Percentiles rank a stretch among this genome's conserved stretches.
phyloP scores from a whole-genome alignment of 352 stramenopile genomes.

The Phytophthora chlamydospora region DNA sequence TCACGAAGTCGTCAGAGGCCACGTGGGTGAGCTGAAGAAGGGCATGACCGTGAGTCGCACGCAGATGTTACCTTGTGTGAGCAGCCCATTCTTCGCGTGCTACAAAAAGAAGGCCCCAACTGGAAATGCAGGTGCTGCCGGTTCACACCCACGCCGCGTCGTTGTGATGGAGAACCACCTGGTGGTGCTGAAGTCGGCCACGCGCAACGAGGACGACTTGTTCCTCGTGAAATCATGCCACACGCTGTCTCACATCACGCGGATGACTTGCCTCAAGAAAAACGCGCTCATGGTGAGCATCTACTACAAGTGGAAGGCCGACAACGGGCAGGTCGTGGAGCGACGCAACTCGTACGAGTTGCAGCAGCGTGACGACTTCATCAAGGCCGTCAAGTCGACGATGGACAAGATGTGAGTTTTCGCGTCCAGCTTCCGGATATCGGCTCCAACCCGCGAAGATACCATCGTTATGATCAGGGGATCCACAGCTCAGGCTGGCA shows the following conservation, averaged over 20 bases:
- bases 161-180: constrained; percentile 78
- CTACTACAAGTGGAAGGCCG: constrained; percentile 84
- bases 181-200: constrained; percentile 73
- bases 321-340: constrained; percentile 49
- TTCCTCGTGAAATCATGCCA: constrained; percentile 84
- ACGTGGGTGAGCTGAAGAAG: constrained; percentile 58
- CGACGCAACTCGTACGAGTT: constrained; percentile 84
- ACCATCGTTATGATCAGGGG: neutral
- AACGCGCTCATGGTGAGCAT: constrained; percentile 88
- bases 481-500: neutral
- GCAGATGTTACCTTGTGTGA: constrained; percentile 74
- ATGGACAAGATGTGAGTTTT: constrained; percentile 77
- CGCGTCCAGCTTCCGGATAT: no score
- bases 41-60: constrained; percentile 71
- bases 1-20: constrained; percentile 62
- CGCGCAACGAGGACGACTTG: constrained; percentile 73
- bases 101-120: constrained; percentile 83
- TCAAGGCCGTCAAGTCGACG: constrained; percentile 79
- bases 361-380: constrained; percentile 88
- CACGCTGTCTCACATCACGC: constrained; percentile 65
- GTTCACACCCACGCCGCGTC: constrained; percentile 51
- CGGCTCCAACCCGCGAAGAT: no score
- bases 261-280: constrained; percentile 91
- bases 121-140: constrained; percentile 1
- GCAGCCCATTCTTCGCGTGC: constrained; percentile 80